Base-by-base conservation (phyloP, 2,329 filamentous ascomycete genomes). In the Ophiostoma sp. region DNA sequence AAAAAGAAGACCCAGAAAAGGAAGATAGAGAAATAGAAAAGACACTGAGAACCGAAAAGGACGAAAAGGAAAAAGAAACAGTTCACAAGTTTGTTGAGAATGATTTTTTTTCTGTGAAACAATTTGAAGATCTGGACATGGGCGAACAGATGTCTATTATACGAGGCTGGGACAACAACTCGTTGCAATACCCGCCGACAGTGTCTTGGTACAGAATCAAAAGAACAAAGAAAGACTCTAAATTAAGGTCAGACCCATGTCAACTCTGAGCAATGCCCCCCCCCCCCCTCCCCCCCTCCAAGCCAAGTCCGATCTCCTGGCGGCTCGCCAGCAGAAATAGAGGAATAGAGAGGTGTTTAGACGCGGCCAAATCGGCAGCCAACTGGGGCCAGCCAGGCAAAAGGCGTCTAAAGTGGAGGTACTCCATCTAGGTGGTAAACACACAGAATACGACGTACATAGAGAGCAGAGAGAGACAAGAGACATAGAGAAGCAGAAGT, bases 321-420 rank as follows among this genome's bases (percentile, higher is more conserved):
- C 73, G 73, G 73, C 73, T 69, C 70, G 72, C 69, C 63, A 17
- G 69, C 59, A 55, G 22, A 63, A 28, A n/a, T n/a, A n/a, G n/a
- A n/a, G 7, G 22, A 39, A 57, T 22, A 15, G 50, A 5, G 12
- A 61, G 11, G 28, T 17, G 28, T 11, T 28, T 50, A 52, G 28
- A 69, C 28, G 59, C 72, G 72, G 48, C 69, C 72, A n/a, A 17
- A 68, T 59, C 45, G 64, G 63, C 72, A 39, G 72, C 72, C 70
- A 45, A 42, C 55, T 42, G 59, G 57, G 59, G 22, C n/a, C 25
- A 48, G 36, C 45, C 42, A 48, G 50, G 50, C 11, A 71, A 22
- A 25, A 50, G 68, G 68, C 69, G 71, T 72, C 19, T 72, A 72
- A 71, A 55, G 45, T 52, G 66, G 66, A 69, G 45, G 45, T 28